Evolutionary conservation across 169 alveolate species (phyloP).

Genomic region (Plasmodium berghei): DNA sequence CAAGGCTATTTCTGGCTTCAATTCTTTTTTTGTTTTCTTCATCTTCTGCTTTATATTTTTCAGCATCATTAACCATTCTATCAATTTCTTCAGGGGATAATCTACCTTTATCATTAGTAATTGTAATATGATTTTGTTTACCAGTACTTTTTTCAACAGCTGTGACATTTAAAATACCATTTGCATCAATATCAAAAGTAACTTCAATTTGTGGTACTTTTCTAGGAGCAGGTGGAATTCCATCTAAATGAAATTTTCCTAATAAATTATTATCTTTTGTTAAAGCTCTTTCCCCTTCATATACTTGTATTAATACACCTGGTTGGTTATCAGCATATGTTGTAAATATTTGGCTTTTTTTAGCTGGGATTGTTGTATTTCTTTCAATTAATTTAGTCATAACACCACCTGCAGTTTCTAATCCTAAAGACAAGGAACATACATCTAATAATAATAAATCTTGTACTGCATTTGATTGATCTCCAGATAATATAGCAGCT

Average conservation of each 20-base stretch:
- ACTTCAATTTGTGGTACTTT: constrained; percentile 99
- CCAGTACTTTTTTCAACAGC: constrained; percentile 97
- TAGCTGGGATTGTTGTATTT: constrained; percentile 96
- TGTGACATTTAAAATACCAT: constrained; percentile 96
- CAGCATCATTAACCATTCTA: constrained; percentile 97
- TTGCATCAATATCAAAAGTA: constrained; percentile 97
- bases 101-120: constrained; percentile 97
- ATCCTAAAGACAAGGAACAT: constrained; percentile 94
- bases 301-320: constrained; percentile 96
- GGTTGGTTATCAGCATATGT: constrained; percentile 97
- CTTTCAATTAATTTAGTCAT: constrained; percentile 94
- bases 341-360: constrained; percentile 94
- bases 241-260: constrained; percentile 97
- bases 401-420: constrained; percentile 97
- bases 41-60: constrained; percentile 96
- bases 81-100: constrained; percentile 95
- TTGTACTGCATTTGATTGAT: constrained; percentile 91
- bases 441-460: constrained; percentile 94
- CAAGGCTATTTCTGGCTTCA: constrained; percentile 95
- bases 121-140: constrained; percentile 94
- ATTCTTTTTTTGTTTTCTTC: constrained; percentile 91
- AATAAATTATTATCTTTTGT: constrained; percentile 97
- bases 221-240: constrained; percentile 99
- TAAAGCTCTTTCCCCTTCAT: constrained; percentile 97
- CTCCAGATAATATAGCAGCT: constrained; percentile 95